Conservation (phyloP, 306 rosid species). For the Rosa multiflora region DNA sequence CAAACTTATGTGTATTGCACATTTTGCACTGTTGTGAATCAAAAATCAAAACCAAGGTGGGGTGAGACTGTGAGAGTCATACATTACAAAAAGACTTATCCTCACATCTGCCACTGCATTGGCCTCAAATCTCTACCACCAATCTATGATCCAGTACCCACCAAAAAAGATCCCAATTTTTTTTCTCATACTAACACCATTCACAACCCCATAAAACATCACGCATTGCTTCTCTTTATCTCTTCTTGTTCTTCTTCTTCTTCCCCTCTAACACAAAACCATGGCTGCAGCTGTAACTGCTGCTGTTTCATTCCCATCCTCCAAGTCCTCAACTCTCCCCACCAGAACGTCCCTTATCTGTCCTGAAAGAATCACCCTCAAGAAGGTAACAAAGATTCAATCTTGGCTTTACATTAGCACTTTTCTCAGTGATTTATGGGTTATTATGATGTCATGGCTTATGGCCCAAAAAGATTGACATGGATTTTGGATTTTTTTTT, state of each 20-base stretch:
- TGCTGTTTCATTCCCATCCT: conserved; percentile 77
- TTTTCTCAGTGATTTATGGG: neutral
- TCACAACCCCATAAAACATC: conserved; percentile 23
- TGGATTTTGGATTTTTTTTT: neutral
- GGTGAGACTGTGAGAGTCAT: conserved; percentile 33
- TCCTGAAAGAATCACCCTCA: conserved; percentile 59
- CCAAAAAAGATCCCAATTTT: conserved; percentile 15
- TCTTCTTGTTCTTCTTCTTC: conserved; percentile 9
- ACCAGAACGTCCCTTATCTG: conserved; percentile 47
- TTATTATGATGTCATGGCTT: neutral
- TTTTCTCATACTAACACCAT: conserved; percentile 14
- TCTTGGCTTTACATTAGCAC: neutral
- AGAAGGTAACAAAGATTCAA: conserved; percentile 46
- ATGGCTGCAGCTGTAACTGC: conserved; percentile 95
- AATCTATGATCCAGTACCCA: conserved; percentile 47
- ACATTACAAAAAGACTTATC: conserved; percentile 55
- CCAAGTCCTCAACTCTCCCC: conserved; percentile 65
- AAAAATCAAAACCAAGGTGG: conserved; percentile 5
- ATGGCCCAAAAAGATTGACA: neutral
- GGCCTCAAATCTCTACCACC: conserved; percentile 81
- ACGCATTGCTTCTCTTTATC: conserved; percentile 5
- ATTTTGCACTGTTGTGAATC: conserved; percentile 4
- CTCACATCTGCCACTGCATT: conserved; percentile 60
- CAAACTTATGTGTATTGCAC: neutral
- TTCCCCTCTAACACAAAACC: conserved; percentile 15